Conservation (phyloP, 305 asterid species). For the Fraxinus sp. region DNA sequence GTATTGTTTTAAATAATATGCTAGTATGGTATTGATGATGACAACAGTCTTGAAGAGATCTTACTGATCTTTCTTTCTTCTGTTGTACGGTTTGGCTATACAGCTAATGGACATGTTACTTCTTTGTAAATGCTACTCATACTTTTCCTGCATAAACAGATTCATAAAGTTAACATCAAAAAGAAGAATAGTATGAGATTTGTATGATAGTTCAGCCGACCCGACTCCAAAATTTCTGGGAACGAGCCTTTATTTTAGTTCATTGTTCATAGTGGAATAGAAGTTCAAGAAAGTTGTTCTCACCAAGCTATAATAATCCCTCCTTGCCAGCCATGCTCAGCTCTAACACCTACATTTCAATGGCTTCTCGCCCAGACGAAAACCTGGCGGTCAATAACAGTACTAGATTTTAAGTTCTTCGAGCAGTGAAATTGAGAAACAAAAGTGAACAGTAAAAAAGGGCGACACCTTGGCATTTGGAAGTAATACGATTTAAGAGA, state of each 20-base stretch:
- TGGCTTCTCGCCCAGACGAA: conserved; percentile 67
- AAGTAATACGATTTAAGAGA: conserved; percentile 65
- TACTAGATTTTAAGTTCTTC: neutral
- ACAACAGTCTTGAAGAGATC: conserved; percentile 52
- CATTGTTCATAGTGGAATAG: neutral
- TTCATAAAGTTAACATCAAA: conserved; percentile 15
- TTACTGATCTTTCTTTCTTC: conserved; percentile 52
- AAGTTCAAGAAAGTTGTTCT: conserved; percentile 14
- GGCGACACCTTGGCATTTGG: conserved; percentile 70
- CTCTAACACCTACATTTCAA: conserved; percentile 68
- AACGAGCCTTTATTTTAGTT: neutral
- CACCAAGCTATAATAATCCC: conserved; percentile 63
- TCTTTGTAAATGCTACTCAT: conserved; percentile 60
- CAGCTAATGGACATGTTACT: conserved; percentile 60
- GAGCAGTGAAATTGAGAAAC: neutral
- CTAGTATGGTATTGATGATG: conserved; percentile 65
- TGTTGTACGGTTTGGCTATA: conserved; percentile 66
- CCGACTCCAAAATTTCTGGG: neutral
- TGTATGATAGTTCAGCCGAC: neutral
- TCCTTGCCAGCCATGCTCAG: conserved; percentile 54
- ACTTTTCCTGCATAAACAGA: conserved; percentile 54
- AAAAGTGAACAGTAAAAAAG: neutral
- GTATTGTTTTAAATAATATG: conserved; percentile 50
- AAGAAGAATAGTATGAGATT: conserved; percentile 13
- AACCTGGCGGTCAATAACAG: conserved; percentile 37